These are phyloP conservation scores for Xylariomycetidae sp. DNA, from an alignment of 2,329 filamentous ascomycete species.

Conservation along the genomic window DNA sequence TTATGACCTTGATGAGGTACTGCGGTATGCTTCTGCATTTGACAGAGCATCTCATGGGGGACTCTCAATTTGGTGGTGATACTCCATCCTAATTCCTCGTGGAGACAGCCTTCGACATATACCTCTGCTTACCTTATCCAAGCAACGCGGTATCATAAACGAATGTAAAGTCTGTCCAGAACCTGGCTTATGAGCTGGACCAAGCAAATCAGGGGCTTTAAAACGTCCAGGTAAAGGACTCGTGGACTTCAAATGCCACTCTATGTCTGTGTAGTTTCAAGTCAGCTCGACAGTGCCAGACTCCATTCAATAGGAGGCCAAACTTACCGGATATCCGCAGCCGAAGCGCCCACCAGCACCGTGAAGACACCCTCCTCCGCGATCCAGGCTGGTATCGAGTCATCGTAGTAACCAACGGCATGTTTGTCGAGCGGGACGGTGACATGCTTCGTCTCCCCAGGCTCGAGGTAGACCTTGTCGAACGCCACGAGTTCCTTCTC, in stretches of 20 bases:
- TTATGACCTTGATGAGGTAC: too few relatives aligned
- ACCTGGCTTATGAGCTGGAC: too few relatives aligned
- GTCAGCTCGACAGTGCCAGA: slow-evolving; percentile 6
- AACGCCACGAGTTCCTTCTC: slow-evolving; percentile 68
- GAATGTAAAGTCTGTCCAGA: too few relatives aligned
- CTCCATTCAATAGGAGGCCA: slow-evolving; percentile 1
- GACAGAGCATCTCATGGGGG: too few relatives aligned
- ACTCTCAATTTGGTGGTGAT: too few relatives aligned
- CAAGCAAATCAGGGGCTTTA: too few relatives aligned
- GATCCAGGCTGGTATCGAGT: slow-evolving; percentile 52
- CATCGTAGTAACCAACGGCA: slow-evolving; percentile 58
- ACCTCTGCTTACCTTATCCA: too few relatives aligned
- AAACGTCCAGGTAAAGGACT: slow-evolving; percentile 62
- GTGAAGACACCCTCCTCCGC: slow-evolving; percentile 59
- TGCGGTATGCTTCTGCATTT: too few relatives aligned
- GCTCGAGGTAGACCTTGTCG: slow-evolving; percentile 54
- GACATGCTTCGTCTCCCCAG: slow-evolving; percentile 48
- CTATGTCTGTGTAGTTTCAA: slow-evolving; percentile 32
- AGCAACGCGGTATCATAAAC: too few relatives aligned
- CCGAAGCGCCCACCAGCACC: slow-evolving; percentile 55
- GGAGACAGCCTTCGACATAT: too few relatives aligned
- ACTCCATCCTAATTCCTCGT: too few relatives aligned
- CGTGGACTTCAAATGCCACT: slow-evolving; percentile 51
- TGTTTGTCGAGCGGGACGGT: slow-evolving; percentile 41
- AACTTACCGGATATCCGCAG: slow-evolving; percentile 57